These are phyloP conservation scores for Hortiboletus flavorubellus DNA, from an alignment of 768 basidiomycete species.

Conservation along the genomic window DNA sequence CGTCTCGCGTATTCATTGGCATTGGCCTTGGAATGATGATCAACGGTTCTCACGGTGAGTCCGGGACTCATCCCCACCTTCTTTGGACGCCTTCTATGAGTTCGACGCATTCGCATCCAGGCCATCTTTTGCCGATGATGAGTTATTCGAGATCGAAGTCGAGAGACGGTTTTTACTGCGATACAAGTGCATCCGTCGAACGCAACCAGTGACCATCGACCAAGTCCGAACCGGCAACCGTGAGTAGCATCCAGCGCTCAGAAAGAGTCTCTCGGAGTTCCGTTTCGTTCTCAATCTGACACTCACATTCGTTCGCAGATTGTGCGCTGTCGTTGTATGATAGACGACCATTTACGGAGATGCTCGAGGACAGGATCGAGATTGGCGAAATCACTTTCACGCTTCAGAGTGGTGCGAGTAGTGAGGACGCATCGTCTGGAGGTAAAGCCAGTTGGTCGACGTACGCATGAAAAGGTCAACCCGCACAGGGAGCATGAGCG, in stretches of 20 bases:
- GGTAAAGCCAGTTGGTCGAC: background rate
- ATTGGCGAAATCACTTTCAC: conserved; percentile 25
- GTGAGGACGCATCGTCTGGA: background rate
- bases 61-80: background rate
- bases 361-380: conserved; percentile 13
- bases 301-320: conserved; percentile 2
- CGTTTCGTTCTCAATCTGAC: background rate
- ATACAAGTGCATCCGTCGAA: conserved; percentile 28
- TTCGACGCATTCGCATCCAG: background rate
- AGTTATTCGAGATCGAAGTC: conserved; percentile 19
- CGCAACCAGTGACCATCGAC: conserved; percentile 16
- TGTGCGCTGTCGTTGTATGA: conserved; percentile 25
- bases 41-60: conserved; percentile 16
- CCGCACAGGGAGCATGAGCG: background rate
- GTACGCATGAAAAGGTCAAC: background rate
- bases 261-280: background rate
- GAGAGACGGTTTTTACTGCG: conserved; percentile 18
- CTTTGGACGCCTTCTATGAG: background rate
- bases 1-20: conserved; percentile 7
- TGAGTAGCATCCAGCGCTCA: background rate
- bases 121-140: conserved; percentile 14
- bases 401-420: conserved; percentile 2
- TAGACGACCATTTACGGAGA: conserved; percentile 3
- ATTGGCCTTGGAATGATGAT: conserved; percentile 17
- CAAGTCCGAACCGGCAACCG: conserved; percentile 22